Evolutionary conservation across 371 early-diverging fungal genomes (phyloP).

Genomic region (Mucor saturninus): DNA sequence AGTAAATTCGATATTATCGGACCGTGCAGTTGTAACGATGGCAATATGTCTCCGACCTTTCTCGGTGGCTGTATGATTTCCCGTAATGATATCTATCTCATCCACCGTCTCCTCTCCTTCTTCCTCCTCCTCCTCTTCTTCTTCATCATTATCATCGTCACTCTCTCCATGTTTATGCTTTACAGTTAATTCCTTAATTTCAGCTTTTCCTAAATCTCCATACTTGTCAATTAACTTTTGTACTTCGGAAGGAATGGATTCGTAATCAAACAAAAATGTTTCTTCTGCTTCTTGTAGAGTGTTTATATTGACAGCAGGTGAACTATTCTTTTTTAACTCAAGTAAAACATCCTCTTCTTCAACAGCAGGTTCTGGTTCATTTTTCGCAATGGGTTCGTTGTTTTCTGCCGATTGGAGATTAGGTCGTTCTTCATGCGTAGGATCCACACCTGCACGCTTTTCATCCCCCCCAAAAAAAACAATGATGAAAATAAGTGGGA

Average conservation of each 20-base stretch:
- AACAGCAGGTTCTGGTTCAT: background rate
- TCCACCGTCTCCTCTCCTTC: background rate
- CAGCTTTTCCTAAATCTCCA: conserved; percentile 20
- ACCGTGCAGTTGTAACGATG: conserved; percentile 2
- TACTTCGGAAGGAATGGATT: conserved; percentile 35
- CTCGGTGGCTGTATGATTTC: background rate
- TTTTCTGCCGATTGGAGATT: background rate
- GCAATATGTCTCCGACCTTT: conserved; percentile 11
- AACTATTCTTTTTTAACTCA: background rate
- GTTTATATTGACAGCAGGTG: background rate
- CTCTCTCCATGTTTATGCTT: background rate
- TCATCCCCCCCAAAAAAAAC: background rate
- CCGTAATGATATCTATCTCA: conserved; percentile 10
- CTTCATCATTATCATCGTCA: conserved; percentile 23
- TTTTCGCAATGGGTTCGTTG: background rate
- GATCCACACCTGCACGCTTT: background rate
- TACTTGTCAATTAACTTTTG: conserved; percentile 28
- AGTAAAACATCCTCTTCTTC: background rate
- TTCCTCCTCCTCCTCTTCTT: conserved; percentile 22
- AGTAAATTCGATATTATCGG: conserved; percentile 26
- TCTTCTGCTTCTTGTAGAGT: conserved; percentile 4
- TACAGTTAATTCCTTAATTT: conserved; percentile 13
- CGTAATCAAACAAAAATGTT: conserved; percentile 37
- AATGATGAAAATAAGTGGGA: no score
- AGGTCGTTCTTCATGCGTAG: conserved; percentile 2